These are phyloP conservation scores for Leishmania turanica DNA, from an alignment of 208 protist species.

Conservation along the genomic window DNA sequence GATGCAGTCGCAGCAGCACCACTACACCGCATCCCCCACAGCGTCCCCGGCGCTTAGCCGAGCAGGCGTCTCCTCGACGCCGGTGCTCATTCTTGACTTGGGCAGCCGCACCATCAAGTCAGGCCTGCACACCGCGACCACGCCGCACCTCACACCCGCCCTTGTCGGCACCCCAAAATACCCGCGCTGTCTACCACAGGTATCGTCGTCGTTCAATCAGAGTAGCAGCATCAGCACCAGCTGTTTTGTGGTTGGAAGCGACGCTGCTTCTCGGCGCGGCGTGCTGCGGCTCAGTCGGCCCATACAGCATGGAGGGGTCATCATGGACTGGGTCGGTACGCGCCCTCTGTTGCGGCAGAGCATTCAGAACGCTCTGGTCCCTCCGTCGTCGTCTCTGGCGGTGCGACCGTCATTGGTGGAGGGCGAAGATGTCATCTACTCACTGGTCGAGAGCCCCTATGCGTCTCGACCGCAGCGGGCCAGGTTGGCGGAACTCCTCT, in stretches of 20 bases:
- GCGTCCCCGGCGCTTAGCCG: not conserved
- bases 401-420: not conserved
- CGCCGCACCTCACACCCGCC: slow-evolving; percentile 34
- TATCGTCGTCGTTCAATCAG: not conserved
- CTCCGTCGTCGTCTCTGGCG: not conserved
- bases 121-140: slow-evolving; percentile 31
- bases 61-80: not conserved
- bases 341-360: slow-evolving; percentile 31
- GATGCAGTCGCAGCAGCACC: not conserved
- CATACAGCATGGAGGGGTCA: slow-evolving; percentile 58
- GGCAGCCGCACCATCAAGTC: slow-evolving; percentile 52
- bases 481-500: slow-evolving; percentile 49
- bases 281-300: slow-evolving; percentile 72
- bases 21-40: not conserved
- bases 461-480: slow-evolving; percentile 61
- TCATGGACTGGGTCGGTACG: slow-evolving; percentile 51
- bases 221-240: not conserved
- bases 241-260: not conserved
- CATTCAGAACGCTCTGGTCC: slow-evolving; percentile 10
- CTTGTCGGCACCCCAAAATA: slow-evolving; percentile 47
- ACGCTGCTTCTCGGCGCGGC: slow-evolving; percentile 43
- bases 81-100: slow-evolving; percentile 51
- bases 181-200: slow-evolving; percentile 19
- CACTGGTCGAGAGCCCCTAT: slow-evolving; percentile 65
- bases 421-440: slow-evolving; percentile 20